phyloP scores from a whole-genome alignment of 129 eudicot genomes.

The Ambrosia trifida region DNA sequence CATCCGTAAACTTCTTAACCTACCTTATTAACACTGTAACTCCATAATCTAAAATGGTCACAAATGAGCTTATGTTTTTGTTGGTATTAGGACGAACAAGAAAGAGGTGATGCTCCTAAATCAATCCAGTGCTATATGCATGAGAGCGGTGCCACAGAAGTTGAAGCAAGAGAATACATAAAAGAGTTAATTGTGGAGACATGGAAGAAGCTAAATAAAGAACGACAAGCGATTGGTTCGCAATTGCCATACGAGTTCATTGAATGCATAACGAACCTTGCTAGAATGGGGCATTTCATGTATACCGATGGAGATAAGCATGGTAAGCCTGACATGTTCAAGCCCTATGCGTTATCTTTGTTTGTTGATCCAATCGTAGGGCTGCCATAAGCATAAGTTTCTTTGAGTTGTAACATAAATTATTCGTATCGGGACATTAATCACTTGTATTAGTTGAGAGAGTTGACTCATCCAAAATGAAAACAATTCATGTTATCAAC shows the following conservation, averaged over 20 bases:
- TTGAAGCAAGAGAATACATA: constrained; percentile 39
- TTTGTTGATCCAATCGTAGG: constrained; percentile 11
- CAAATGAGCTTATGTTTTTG: neutral
- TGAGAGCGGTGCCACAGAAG: constrained; percentile 39
- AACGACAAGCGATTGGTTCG: constrained; percentile 1
- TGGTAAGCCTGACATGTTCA: constrained; percentile 42
- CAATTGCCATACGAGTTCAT: constrained; percentile 4
- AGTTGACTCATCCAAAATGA: no score
- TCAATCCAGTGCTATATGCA: constrained; percentile 57
- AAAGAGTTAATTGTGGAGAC: constrained; percentile 24
- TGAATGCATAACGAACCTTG: constrained; percentile 30
- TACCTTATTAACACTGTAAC: neutral
- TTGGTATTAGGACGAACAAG: constrained; percentile 36
- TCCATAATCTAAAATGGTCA: neutral
- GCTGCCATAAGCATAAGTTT: neutral
- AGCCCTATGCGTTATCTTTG: neutral
- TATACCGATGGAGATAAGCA: constrained; percentile 46
- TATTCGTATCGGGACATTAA: neutral
- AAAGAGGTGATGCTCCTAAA: constrained; percentile 52
- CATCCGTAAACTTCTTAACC: constrained; percentile 31
- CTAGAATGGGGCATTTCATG: constrained; percentile 32
- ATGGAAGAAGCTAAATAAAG: constrained; percentile 44
- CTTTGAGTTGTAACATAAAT: neutral
- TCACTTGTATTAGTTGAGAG: neutral
- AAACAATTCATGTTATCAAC: no score